Evolutionary conservation across 2,329 filamentous ascomycete genomes (phyloP).

Genomic region (Myriangium duriaei): DNA sequence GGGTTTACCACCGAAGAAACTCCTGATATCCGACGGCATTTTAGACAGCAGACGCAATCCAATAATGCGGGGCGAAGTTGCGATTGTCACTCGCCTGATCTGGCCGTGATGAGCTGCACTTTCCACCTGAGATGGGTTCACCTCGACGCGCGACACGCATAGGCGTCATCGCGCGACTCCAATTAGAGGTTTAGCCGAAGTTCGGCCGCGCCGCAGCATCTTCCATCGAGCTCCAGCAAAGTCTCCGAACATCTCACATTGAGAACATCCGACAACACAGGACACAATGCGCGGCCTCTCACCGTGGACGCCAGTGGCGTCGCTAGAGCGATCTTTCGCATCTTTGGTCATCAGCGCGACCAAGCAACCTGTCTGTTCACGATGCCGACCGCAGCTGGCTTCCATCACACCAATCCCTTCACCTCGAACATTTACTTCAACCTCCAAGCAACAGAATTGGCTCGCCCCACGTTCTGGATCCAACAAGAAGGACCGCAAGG

Average conservation of each 20-base stretch:
- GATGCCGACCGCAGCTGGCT: slow-evolving; percentile 20
- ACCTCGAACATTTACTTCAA: slow-evolving; percentile 60
- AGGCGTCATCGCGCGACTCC: slow-evolving; percentile 8
- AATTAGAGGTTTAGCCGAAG: slow-evolving; percentile 9
- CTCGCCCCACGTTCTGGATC: slow-evolving; percentile 69
- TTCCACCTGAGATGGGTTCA: slow-evolving; percentile 4
- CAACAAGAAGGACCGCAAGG: slow-evolving; percentile 79
- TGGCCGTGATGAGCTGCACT: slow-evolving; percentile 1
- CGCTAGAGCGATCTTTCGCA: not conserved
- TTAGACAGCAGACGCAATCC: slow-evolving; percentile 9
- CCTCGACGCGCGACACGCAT: slow-evolving; percentile 1
- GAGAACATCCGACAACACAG: not conserved
- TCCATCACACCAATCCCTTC: slow-evolving; percentile 30
- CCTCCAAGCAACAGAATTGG: slow-evolving; percentile 54
- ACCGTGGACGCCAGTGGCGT: slow-evolving; percentile 1
- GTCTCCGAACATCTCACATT: not conserved
- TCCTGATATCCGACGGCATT: slow-evolving; percentile 81
- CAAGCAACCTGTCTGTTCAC: slow-evolving; percentile 16
- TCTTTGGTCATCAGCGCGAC: not conserved
- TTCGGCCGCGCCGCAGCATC: slow-evolving; percentile 1
- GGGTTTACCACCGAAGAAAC: slow-evolving; percentile 74
- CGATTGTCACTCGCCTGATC: not conserved
- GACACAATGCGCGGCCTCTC: slow-evolving; percentile 3
- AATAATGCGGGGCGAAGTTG: too few relatives aligned
- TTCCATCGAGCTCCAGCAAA: slow-evolving; percentile 2